Evolutionary conservation across 306 rosid species (phyloP).

Genomic region (Gynostemma pentaphyllum): DNA sequence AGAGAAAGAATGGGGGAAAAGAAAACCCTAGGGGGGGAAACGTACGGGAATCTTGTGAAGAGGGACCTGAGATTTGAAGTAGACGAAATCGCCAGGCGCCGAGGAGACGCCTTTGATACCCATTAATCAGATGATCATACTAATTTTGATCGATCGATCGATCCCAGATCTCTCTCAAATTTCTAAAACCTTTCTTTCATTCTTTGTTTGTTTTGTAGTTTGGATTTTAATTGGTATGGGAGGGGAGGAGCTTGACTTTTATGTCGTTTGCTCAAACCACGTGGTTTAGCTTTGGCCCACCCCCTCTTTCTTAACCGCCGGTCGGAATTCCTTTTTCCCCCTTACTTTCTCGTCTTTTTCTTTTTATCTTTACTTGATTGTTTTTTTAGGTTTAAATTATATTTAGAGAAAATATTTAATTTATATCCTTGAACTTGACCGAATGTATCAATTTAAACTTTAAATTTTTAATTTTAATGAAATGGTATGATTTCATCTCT

Average conservation of each 20-base stretch:
- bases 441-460: too few species aligned
- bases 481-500: too few species aligned
- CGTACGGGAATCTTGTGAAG: conserved; percentile 94
- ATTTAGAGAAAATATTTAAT: too few species aligned
- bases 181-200: conserved; percentile 3
- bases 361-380: too few species aligned
- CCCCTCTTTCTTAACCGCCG: too few species aligned
- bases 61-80: conserved; percentile 99
- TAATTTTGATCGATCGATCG: too few species aligned
- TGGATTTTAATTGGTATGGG: conserved; percentile 6
- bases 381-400: too few species aligned
- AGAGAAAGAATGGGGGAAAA: background rate
- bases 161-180: conserved; percentile 10
- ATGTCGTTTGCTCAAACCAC: background rate
- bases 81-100: conserved; percentile 96
- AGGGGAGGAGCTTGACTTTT: background rate
- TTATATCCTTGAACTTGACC: too few species aligned
- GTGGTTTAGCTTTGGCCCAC: background rate
- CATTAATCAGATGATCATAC: conserved; percentile 17
- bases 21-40: conserved; percentile 4
- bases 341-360: too few species aligned
- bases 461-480: too few species aligned
- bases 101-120: conserved; percentile 69
- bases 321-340: too few species aligned
- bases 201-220: background rate